phyloP scores from a whole-genome alignment of 257 asterid genomes.

The Verbascum thapsus region DNA sequence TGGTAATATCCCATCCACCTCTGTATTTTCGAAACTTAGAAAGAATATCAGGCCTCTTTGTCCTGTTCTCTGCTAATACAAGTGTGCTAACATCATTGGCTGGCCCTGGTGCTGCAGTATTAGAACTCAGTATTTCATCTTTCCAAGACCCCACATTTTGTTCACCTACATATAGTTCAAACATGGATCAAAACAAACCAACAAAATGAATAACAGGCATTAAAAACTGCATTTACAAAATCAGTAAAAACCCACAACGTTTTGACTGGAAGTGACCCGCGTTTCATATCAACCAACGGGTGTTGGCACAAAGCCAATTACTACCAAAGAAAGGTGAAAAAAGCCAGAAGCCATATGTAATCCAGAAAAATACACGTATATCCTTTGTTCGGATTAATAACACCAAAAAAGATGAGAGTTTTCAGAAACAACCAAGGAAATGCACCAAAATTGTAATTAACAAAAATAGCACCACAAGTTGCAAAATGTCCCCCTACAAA shows the following conservation, averaged over 20 bases:
- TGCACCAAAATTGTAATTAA: not conserved
- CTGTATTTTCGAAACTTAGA: slow-evolving; percentile 68
- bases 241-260: too few relatives aligned
- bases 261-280: too few relatives aligned
- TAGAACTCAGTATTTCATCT: slow-evolving; percentile 56
- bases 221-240: slow-evolving; percentile 2
- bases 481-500: not conserved
- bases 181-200: not conserved
- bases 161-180: slow-evolving; percentile 44
- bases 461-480: not conserved
- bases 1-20: slow-evolving; percentile 97
- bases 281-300: too few relatives aligned
- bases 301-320: slow-evolving; percentile 6
- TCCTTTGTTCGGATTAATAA: not conserved
- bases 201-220: not conserved
- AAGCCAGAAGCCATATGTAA: not conserved
- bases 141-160: slow-evolving; percentile 71
- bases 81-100: slow-evolving; percentile 56
- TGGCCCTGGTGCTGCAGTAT: slow-evolving; percentile 73
- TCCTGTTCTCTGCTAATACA: slow-evolving; percentile 78
- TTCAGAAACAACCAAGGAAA: not conserved
- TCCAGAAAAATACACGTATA: not conserved
- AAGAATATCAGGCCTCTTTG: slow-evolving; percentile 82
- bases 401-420: not conserved
- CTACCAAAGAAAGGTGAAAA: not conserved